Conservation (phyloP, 225 moss, liverwort and hornwort species). For the Pseudoscleropodium purum region DNA sequence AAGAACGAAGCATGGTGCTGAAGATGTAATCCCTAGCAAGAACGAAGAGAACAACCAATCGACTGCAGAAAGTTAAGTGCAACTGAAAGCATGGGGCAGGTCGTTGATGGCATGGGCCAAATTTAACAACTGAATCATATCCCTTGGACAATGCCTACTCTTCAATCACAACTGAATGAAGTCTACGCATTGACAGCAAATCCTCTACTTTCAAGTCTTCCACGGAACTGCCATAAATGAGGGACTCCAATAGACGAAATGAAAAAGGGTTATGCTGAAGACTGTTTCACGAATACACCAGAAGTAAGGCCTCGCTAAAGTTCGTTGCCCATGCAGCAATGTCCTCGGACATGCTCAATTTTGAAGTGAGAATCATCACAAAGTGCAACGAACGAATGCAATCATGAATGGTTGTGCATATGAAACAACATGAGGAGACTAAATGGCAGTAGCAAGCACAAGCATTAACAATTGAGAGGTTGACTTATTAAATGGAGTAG, state of each 20-base stretch:
- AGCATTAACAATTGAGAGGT: neutral
- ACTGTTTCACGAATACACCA: neutral
- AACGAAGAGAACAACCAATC: neutral
- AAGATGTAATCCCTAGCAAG: neutral
- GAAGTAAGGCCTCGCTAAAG: neutral
- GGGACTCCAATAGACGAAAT: neutral
- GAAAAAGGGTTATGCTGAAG: neutral
- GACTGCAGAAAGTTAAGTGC: neutral
- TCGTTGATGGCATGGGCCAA: neutral
- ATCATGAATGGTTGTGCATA: neutral
- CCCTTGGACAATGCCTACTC: neutral
- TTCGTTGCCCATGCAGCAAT: neutral
- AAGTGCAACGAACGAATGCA: neutral
- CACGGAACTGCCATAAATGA: neutral
- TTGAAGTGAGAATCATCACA: neutral
- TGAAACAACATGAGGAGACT: neutral
- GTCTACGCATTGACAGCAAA: neutral
- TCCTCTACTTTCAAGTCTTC: neutral
- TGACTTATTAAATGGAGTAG: neutral
- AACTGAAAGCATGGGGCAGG: neutral
- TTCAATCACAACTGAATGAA: neutral
- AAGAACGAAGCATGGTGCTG: slow-evolving; percentile 11
- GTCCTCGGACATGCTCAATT: neutral
- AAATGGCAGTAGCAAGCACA: neutral
- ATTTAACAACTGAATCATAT: neutral